Evolutionary conservation across 352 stramenopile species (phyloP).

Genomic region (Phytophthora macrochlamydospora): DNA sequence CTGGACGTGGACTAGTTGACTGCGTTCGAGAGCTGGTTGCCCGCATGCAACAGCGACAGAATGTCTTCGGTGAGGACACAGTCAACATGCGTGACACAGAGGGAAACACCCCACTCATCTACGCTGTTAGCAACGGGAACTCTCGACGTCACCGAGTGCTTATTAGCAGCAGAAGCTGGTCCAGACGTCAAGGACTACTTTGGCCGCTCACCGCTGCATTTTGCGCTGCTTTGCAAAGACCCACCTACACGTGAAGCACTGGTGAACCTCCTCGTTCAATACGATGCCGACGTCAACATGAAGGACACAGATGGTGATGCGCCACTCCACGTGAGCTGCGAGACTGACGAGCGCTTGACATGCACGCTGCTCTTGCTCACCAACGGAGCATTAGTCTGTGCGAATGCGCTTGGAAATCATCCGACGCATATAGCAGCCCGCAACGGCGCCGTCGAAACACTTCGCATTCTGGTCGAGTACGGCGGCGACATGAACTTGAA

Average conservation of each 20-base stretch:
- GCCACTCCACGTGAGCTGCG: constrained; percentile 68
- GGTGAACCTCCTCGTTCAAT: constrained; percentile 60
- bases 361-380: constrained; percentile 67
- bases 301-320: constrained; percentile 73
- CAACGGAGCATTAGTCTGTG: constrained; percentile 53
- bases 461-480: constrained; percentile 79
- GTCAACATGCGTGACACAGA: constrained; percentile 68
- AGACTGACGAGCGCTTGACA: constrained; percentile 45
- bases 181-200: constrained; percentile 73
- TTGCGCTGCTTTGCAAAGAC: constrained; percentile 47
- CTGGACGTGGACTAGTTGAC: constrained; percentile 60
- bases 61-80: constrained; percentile 31
- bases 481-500: constrained; percentile 84
- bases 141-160: constrained; percentile 48
- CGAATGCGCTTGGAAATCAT: constrained; percentile 72
- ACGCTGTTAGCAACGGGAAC: constrained; percentile 69
- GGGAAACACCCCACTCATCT: constrained; percentile 83
- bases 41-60: constrained; percentile 45
- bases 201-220: constrained; percentile 71
- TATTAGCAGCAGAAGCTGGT: constrained; percentile 59
- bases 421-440: constrained; percentile 74
- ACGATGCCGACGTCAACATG: constrained; percentile 76
- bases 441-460: constrained; percentile 64
- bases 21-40: constrained; percentile 54
- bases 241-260: constrained; percentile 31